These are phyloP conservation scores for Nyctanthes arbortristis DNA, from an alignment of 257 asterid species.

Conservation along the genomic window DNA sequence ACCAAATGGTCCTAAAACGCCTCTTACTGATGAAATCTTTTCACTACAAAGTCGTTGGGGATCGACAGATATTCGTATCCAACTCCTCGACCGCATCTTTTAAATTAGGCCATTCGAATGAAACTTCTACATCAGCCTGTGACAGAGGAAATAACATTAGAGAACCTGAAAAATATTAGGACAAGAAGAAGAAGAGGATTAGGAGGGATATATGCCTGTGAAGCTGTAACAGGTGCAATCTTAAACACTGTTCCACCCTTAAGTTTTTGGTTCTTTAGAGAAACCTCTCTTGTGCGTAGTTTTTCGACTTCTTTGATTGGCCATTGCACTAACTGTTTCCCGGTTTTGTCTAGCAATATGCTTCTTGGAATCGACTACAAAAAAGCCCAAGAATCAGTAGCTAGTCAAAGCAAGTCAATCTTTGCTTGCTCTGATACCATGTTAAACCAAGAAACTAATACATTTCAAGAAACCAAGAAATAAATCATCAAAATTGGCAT, in stretches of 20 bases:
- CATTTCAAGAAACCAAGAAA: neutral
- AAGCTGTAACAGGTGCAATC: conserved; percentile 36
- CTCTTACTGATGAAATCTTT: conserved; percentile 33
- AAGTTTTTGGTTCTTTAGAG: conserved; percentile 25
- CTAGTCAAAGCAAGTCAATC: neutral
- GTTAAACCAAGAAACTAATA: neutral
- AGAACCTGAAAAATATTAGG: too few species aligned
- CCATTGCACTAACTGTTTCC: conserved; percentile 43
- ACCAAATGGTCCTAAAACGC: conserved; percentile 53
- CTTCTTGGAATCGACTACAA: conserved; percentile 45
- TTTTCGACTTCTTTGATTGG: conserved; percentile 43
- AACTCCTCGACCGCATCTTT: conserved; percentile 29
- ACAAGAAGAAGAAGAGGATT: too few species aligned
- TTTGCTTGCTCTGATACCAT: too few species aligned
- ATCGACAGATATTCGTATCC: conserved; percentile 23
- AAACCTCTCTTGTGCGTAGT: conserved; percentile 27
- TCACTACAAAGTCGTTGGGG: conserved; percentile 37
- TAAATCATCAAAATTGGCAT: too few species aligned
- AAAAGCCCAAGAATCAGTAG: neutral
- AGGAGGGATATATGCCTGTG: conserved; percentile 31
- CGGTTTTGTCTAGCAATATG: conserved; percentile 32
- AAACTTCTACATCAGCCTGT: conserved; percentile 42
- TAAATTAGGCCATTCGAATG: conserved; percentile 23
- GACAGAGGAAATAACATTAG: neutral
- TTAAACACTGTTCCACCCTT: conserved; percentile 24